These are phyloP conservation scores for Physcia stellaris DNA, from an alignment of 495 filamentous ascomycete genomes.

Conservation along the genomic window DNA sequence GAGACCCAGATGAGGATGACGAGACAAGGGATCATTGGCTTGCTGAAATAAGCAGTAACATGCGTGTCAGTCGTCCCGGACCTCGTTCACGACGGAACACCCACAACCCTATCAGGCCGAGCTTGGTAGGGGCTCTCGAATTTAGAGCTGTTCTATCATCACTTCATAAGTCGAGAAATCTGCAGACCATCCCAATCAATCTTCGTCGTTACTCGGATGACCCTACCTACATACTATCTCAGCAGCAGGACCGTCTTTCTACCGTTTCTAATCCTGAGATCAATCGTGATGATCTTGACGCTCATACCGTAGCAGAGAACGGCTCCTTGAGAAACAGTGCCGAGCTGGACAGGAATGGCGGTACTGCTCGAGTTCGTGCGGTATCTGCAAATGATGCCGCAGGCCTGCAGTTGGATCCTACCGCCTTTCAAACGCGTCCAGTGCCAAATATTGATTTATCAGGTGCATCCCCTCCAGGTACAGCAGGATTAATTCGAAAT, in stretches of 20 bases:
- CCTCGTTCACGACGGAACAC: conserved; percentile 56
- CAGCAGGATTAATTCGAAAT: conserved; percentile 4
- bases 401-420: conserved; percentile 29
- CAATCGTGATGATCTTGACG: conserved; percentile 12
- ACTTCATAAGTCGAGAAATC: conserved; percentile 63
- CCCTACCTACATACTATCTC: conserved; percentile 27
- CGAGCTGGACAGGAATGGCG: conserved; percentile 16
- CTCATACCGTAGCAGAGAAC: conserved; percentile 15
- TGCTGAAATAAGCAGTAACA: conserved; percentile 79
- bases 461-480: conserved; percentile 6
- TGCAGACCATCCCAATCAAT: conserved; percentile 52
- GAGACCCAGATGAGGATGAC: conserved; percentile 62
- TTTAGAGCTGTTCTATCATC: conserved; percentile 81
- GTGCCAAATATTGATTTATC: conserved; percentile 11
- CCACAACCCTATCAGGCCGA: conserved; percentile 74
- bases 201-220: conserved; percentile 62
- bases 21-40: conserved; percentile 56
- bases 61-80: conserved; percentile 67
- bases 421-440: conserved; percentile 14
- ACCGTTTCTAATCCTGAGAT: conserved; percentile 33
- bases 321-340: conserved; percentile 21
- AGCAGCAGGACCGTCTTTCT: conserved; percentile 36
- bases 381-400: conserved; percentile 54
- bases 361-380: conserved; percentile 35
- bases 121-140: conserved; percentile 84